These are phyloP conservation scores for Theileria equi DNA, from an alignment of 169 alveolate species.

Conservation along the genomic window DNA sequence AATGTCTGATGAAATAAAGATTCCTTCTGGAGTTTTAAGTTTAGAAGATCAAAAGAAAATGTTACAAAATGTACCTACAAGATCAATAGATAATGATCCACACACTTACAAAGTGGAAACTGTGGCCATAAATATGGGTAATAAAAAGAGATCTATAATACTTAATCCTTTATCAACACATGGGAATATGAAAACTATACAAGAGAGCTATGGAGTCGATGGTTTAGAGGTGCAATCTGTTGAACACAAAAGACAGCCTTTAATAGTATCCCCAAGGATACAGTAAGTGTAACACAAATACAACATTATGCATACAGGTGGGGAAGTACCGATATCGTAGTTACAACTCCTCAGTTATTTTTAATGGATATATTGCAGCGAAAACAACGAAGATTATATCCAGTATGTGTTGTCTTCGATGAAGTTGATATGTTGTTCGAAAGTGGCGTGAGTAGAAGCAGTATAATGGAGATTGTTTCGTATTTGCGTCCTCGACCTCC, in stretches of 20 bases:
- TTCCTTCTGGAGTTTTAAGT: background rate
- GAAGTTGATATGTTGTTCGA: conserved; percentile 73
- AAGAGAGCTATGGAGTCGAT: conserved; percentile 11
- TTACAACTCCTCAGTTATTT: conserved; percentile 71
- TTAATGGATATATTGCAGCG: conserved; percentile 47
- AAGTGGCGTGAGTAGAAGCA: conserved; percentile 70
- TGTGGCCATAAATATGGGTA: conserved; percentile 31
- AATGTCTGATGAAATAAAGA: background rate
- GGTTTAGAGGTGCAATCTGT: conserved; percentile 36
- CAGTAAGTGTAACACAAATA: conserved; percentile 24
- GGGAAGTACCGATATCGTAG: conserved; percentile 66
- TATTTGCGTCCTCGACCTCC: conserved; percentile 67
- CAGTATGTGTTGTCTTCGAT: conserved; percentile 72
- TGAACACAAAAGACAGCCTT: conserved; percentile 20
- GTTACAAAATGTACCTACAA: conserved; percentile 34
- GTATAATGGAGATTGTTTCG: conserved; percentile 67
- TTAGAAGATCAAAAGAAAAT: conserved; percentile 45
- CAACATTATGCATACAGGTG: conserved; percentile 31
- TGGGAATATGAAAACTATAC: background rate
- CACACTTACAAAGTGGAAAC: conserved; percentile 14
- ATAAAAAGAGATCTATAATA: background rate
- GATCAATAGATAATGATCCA: conserved; percentile 5
- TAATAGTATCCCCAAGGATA: conserved; percentile 31
- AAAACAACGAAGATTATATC: conserved; percentile 30
- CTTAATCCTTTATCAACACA: too few relatives aligned